Conservation (phyloP, 371 early-diverging fungal genomes). For the Apophysomyces trapeziformis region DNA sequence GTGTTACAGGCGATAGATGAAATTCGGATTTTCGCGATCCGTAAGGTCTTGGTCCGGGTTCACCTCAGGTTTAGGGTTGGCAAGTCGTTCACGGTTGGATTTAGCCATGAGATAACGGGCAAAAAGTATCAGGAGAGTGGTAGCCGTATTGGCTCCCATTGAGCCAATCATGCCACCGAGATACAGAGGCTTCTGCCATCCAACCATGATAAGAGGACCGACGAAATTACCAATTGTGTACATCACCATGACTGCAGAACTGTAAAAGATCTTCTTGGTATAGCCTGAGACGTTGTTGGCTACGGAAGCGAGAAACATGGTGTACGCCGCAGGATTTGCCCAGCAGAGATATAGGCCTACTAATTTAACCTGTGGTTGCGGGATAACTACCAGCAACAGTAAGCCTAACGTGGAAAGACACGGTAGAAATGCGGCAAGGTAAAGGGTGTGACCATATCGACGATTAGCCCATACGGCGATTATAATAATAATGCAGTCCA, state of each 20-base stretch:
- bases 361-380: constrained; percentile 33
- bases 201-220: constrained; percentile 35
- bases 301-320: constrained; percentile 28
- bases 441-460: constrained; percentile 40
- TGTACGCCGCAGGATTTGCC: constrained; percentile 31
- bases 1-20: constrained; percentile 25
- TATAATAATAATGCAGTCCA: constrained; percentile 34
- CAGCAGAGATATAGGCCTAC: constrained; percentile 39
- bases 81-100: constrained; percentile 14
- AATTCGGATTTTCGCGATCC: constrained; percentile 28
- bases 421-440: constrained; percentile 26
- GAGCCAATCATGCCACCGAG: constrained; percentile 40
- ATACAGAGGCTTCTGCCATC: constrained; percentile 31
- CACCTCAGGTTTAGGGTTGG: neutral
- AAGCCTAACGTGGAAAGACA: constrained; percentile 36
- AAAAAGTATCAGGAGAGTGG: constrained; percentile 15
- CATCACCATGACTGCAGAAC: constrained; percentile 22
- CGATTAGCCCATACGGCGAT: constrained; percentile 40
- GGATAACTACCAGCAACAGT: constrained; percentile 41
- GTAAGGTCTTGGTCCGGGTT: constrained; percentile 18
- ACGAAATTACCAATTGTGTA: constrained; percentile 36
- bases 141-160: constrained; percentile 24
- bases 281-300: constrained; percentile 39
- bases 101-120: constrained; percentile 26
- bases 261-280: constrained; percentile 40